These are phyloP conservation scores for Lachnellula subtilissima DNA, from an alignment of 2,329 filamentous ascomycete species.

Conservation along the genomic window DNA sequence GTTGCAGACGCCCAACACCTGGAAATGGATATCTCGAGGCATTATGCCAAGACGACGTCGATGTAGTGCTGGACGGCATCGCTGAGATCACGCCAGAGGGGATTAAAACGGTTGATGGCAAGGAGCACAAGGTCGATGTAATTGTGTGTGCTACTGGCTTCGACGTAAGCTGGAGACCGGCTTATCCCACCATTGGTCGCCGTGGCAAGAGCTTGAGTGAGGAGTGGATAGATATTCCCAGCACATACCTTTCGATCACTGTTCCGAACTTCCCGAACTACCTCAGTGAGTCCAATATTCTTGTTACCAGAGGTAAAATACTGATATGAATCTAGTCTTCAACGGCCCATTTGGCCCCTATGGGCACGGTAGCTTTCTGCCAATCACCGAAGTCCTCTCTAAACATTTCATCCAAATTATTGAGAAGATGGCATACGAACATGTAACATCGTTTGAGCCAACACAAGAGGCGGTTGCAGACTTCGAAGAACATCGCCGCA, in stretches of 20 bases:
- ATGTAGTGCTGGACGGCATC: conserved; percentile 20
- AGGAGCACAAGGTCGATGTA: too few relatives aligned
- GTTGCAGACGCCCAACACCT: conserved; percentile 56
- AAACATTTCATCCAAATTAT: conserved; percentile 27
- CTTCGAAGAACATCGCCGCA: conserved; percentile 25
- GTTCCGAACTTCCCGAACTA: conserved; percentile 22
- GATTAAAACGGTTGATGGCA: conserved; percentile 23
- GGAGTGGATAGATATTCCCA: conserved; percentile 16
- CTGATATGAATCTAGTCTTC: too few relatives aligned
- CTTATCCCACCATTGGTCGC: conserved; percentile 13
- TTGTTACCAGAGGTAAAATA: too few relatives aligned
- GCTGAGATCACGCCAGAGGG: conserved; percentile 31
- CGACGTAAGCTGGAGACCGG: too few relatives aligned
- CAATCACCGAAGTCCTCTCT: conserved; percentile 11
- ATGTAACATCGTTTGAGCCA: conserved; percentile 38
- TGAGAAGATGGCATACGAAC: conserved; percentile 31
- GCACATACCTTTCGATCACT: conserved; percentile 17
- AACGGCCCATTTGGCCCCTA: conserved; percentile 11
- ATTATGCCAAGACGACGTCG: conserved; percentile 35
- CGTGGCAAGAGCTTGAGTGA: conserved; percentile 7
- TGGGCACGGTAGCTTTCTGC: conserved; percentile 12
- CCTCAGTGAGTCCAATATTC: conserved; percentile 17
- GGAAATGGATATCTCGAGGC: conserved; percentile 36
- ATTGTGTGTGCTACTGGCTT: too few relatives aligned
- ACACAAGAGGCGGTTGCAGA: conserved; percentile 35